Conservation (phyloP, 2,329 filamentous ascomycete species). For the Fusarium siculi region DNA sequence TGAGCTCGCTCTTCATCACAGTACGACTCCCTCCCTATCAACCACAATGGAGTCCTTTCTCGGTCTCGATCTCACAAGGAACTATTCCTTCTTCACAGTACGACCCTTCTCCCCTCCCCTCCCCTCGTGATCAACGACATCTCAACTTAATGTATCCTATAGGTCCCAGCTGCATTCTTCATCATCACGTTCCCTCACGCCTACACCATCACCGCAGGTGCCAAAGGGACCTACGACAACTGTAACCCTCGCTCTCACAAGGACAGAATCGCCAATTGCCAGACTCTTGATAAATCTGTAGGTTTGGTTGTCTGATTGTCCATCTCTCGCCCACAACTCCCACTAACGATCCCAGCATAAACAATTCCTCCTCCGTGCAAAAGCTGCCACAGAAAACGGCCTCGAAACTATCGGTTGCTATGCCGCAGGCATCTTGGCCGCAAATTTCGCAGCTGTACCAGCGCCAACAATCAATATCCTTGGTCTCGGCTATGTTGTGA, state of each 20-base stretch:
- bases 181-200: constrained; percentile 50
- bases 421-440: constrained; percentile 57
- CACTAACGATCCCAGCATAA: constrained; percentile 55
- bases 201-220: constrained; percentile 42
- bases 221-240: constrained; percentile 50
- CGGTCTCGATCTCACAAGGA: constrained; percentile 50
- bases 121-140: neutral
- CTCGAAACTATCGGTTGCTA: constrained; percentile 58
- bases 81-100: constrained; percentile 50
- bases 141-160: constrained; percentile 25
- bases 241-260: constrained; percentile 52
- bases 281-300: constrained; percentile 47
- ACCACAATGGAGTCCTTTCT: constrained; percentile 46
- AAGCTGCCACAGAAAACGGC: constrained; percentile 59
- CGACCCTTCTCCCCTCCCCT: neutral
- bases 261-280: constrained; percentile 47
- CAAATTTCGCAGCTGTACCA: constrained; percentile 56
- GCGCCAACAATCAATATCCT: constrained; percentile 53
- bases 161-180: constrained; percentile 56
- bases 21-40: neutral
- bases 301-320: neutral
- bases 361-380: constrained; percentile 63
- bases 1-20: neutral
- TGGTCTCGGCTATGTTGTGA: constrained; percentile 52
- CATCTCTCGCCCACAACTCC: too few relatives aligned